phyloP scores from a whole-genome alignment of 192 early-diverging fungal genomes.

The Umbelopsis sp. region DNA sequence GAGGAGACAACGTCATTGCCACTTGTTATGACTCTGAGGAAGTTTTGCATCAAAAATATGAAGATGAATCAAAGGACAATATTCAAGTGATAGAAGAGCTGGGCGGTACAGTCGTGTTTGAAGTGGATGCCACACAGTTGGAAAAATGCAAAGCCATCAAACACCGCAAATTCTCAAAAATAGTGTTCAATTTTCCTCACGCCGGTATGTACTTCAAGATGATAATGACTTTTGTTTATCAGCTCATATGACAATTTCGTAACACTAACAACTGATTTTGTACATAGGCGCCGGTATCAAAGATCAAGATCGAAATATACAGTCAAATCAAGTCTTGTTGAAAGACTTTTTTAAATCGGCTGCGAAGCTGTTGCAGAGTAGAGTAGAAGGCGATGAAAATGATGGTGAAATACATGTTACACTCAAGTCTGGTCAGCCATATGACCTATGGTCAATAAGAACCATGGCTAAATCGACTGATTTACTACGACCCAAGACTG shows the following conservation, averaged over 20 bases:
- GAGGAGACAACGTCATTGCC: constrained; percentile 65
- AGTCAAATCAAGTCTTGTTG: constrained; percentile 75
- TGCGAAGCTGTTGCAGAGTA: constrained; percentile 49
- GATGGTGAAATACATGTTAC: constrained; percentile 79
- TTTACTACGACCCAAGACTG: constrained; percentile 52
- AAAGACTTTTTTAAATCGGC: constrained; percentile 65
- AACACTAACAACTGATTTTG: not conserved
- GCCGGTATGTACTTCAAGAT: constrained; percentile 56
- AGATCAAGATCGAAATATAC: constrained; percentile 86
- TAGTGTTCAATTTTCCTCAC: constrained; percentile 98
- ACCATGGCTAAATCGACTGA: constrained; percentile 71
- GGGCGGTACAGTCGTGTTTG: constrained; percentile 73
- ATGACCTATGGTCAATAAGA: constrained; percentile 86
- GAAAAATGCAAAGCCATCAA: constrained; percentile 59
- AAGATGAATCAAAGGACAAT: constrained; percentile 65
- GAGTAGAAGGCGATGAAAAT: constrained; percentile 9
- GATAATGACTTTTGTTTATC: not conserved
- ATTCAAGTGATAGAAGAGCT: constrained; percentile 61
- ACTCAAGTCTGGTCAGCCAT: constrained; percentile 84
- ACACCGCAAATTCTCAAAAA: constrained; percentile 68
- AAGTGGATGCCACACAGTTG: constrained; percentile 79
- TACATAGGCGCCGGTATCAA: constrained; percentile 81
- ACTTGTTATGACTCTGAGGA: constrained; percentile 77
- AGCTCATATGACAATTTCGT: not conserved
- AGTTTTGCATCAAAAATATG: constrained; percentile 76